Evolutionary conservation across 768 basidiomycete species (phyloP).

Genomic region (Naganishia randhawae): DNA sequence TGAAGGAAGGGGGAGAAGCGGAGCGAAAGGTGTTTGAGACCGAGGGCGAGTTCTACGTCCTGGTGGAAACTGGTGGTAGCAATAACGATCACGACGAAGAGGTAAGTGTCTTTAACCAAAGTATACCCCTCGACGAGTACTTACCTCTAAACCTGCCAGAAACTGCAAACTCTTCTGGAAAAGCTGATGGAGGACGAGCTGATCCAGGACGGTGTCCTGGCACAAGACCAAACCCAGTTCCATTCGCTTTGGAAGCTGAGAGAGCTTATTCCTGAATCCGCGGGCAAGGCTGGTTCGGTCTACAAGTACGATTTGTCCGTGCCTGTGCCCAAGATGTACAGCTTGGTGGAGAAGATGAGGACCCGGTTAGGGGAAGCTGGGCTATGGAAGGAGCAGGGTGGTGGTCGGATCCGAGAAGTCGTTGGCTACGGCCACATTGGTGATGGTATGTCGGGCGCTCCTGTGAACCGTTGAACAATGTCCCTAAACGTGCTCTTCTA

Average conservation of each 20-base stretch:
- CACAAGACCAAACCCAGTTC: slow-evolving; percentile 86
- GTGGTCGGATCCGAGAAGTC: slow-evolving; percentile 68
- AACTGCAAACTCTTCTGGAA: slow-evolving; percentile 76
- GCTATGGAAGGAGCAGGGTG: slow-evolving; percentile 60
- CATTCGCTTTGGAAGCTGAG: slow-evolving; percentile 84
- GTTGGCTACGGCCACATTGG: slow-evolving; percentile 96
- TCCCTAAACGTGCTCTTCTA: background rate
- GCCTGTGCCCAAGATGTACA: slow-evolving; percentile 78
- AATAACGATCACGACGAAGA: slow-evolving; percentile 89
- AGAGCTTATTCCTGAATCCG: slow-evolving; percentile 86
- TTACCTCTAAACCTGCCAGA: slow-evolving; percentile 56
- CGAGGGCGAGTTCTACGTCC: slow-evolving; percentile 75
- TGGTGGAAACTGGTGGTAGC: slow-evolving; percentile 91
- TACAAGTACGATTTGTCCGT: slow-evolving; percentile 98
- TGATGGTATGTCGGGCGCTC: slow-evolving; percentile 63
- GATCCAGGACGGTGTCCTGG: slow-evolving; percentile 83
- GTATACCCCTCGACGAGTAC: background rate
- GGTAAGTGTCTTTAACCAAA: slow-evolving; percentile 54
- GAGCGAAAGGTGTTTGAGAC: slow-evolving; percentile 68
- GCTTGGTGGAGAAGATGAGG: slow-evolving; percentile 74
- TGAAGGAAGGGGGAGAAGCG: slow-evolving; percentile 69
- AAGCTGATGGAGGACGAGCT: slow-evolving; percentile 70
- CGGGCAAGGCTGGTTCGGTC: slow-evolving; percentile 85
- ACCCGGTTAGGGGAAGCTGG: slow-evolving; percentile 60
- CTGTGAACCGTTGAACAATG: background rate